These are phyloP conservation scores for Rhazya stricta DNA, from an alignment of 257 asterid genomes.

Conservation along the genomic window DNA sequence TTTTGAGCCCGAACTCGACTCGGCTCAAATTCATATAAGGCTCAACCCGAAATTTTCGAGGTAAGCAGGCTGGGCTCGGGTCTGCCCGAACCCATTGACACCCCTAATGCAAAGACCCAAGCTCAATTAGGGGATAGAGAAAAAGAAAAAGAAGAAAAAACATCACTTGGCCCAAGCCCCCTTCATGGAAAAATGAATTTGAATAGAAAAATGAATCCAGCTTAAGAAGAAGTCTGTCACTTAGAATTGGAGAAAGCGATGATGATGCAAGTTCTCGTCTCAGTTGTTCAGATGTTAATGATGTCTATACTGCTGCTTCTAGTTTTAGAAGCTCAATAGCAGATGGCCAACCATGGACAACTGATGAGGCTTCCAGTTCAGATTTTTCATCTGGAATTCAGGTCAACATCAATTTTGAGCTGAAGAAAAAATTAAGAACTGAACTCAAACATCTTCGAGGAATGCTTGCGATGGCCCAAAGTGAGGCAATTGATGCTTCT, in stretches of 20 bases:
- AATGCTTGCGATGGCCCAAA: conserved; percentile 78
- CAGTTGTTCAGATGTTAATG: conserved; percentile 20
- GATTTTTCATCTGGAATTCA: conserved; percentile 36
- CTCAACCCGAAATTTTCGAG: too few relatives aligned
- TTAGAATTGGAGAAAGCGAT: conserved; percentile 24
- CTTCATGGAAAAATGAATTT: conserved; percentile 43
- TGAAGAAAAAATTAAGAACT: conserved; percentile 71
- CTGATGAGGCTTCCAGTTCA: conserved; percentile 37
- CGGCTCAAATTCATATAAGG: too few relatives aligned
- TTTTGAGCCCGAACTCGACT: too few relatives aligned
- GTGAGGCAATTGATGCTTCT: conserved; percentile 71
- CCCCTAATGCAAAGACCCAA: too few relatives aligned
- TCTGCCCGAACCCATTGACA: too few relatives aligned
- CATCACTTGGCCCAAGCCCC: too few relatives aligned
- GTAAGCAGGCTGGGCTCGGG: too few relatives aligned
- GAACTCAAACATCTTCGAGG: conserved; percentile 76
- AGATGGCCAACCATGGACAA: conserved; percentile 18
- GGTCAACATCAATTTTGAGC: conserved; percentile 56
- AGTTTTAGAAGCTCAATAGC: conserved; percentile 36
- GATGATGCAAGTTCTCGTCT: conserved; percentile 18
- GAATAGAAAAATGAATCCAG: conserved; percentile 23
- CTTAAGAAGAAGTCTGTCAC: conserved; percentile 18
- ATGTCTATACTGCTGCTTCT: conserved; percentile 24
- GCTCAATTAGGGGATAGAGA: too few relatives aligned
- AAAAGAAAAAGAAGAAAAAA: too few relatives aligned